phyloP scores from a whole-genome alignment of 345 rosid genomes.

The Sapria himalayana region DNA sequence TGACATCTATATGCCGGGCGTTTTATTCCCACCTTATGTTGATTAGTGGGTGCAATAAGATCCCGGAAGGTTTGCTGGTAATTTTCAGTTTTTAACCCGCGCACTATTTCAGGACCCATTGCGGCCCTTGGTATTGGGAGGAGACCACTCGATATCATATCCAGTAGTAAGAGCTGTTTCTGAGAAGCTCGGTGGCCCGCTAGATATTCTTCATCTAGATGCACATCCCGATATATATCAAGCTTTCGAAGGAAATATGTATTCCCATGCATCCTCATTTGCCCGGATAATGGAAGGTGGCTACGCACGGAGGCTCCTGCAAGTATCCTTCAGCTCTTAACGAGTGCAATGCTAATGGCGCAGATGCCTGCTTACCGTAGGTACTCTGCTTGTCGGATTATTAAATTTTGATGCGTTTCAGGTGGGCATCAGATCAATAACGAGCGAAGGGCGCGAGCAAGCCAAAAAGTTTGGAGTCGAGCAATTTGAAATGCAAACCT shows the following conservation, averaged over 20 bases:
- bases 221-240: constrained; percentile 97
- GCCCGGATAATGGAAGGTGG: constrained; percentile 99
- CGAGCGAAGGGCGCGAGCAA: constrained; percentile 70
- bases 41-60: too few relatives aligned
- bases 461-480: constrained; percentile 88
- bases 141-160: constrained; percentile 86
- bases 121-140: constrained; percentile 79
- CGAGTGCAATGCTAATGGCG: background rate
- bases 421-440: constrained; percentile 94
- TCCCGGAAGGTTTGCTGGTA: too few relatives aligned
- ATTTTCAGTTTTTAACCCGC: too few relatives aligned
- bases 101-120: constrained; percentile 42
- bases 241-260: constrained; percentile 72
- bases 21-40: too few relatives aligned
- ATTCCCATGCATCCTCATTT: constrained; percentile 96
- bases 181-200: constrained; percentile 89
- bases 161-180: constrained; percentile 90
- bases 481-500: constrained; percentile 88
- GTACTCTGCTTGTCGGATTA: background rate
- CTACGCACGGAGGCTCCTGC: constrained; percentile 69
- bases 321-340: constrained; percentile 22
- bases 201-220: constrained; percentile 90
- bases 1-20: too few relatives aligned
- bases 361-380: background rate
- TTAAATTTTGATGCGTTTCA: constrained; percentile 6